A percentile compares a stretch with the other conserved stretches of the same genome.
Conservation (phyloP, 2,329 filamentous ascomycete genomes). For the Escovopsis weberi region DNA sequence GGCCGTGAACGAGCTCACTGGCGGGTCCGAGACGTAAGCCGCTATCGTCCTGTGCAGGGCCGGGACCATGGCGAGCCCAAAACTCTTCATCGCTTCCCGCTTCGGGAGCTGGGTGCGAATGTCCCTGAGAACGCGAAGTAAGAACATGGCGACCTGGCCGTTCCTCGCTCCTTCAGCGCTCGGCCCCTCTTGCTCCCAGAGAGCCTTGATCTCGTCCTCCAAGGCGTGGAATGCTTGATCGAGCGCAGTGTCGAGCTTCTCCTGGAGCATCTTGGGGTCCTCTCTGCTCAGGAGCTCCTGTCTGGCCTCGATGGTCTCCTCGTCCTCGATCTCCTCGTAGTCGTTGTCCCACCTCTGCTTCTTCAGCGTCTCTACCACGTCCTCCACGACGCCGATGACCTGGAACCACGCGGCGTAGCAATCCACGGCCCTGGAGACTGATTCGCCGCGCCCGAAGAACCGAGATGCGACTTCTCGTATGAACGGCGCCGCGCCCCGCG, state of each 20-base stretch:
- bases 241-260: slow-evolving; percentile 42
- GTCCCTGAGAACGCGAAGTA: slow-evolving; percentile 61
- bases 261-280: slow-evolving; percentile 50
- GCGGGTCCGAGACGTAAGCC: slow-evolving; percentile 30
- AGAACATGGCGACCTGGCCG: slow-evolving; percentile 44
- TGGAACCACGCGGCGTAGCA: slow-evolving; percentile 59
- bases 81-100: slow-evolving; percentile 31
- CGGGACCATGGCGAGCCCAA: slow-evolving; percentile 47
- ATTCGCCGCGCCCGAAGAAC: slow-evolving; percentile 56
- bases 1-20: slow-evolving; percentile 38
- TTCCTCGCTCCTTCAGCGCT: slow-evolving; percentile 31
- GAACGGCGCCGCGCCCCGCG: slow-evolving; percentile 50
- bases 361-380: slow-evolving; percentile 48
- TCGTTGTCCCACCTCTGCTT: slow-evolving; percentile 64
- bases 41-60: slow-evolving; percentile 50
- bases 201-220: slow-evolving; percentile 34
- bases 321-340: slow-evolving; percentile 58
- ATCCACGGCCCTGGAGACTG: slow-evolving; percentile 45
- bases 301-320: slow-evolving; percentile 51
- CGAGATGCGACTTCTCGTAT: slow-evolving; percentile 54
- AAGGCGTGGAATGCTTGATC: slow-evolving; percentile 43
- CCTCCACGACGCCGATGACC: slow-evolving; percentile 53
- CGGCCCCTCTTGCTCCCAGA: slow-evolving; percentile 27
- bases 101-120: slow-evolving; percentile 52
- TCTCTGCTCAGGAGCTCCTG: slow-evolving; percentile 57